A percentile compares a stretch with the other conserved stretches of the same genome.
phyloP scores from a whole-genome alignment of 1,284 basidiomycete genomes.

The Ustilago loliicola region DNA sequence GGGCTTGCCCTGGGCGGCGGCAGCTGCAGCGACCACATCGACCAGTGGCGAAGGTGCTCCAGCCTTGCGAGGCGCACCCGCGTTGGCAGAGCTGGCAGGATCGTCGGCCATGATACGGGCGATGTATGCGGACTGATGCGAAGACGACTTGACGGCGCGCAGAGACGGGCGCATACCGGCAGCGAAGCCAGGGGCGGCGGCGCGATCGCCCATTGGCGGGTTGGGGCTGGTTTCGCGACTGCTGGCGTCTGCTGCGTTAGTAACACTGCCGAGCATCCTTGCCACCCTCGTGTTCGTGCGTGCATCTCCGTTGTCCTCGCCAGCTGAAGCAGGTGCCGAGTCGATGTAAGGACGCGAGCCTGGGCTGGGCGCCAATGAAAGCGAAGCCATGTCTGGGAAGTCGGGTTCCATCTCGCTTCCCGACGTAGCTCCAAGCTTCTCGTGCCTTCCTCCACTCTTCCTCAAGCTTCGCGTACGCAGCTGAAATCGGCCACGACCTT shows the following conservation, averaged over 20 bases:
- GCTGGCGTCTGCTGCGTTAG: slow-evolving; percentile 27
- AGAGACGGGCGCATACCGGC: slow-evolving; percentile 34
- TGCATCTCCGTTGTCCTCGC: slow-evolving; percentile 49
- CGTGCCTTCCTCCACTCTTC: slow-evolving; percentile 38
- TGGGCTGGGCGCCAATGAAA: slow-evolving; percentile 41
- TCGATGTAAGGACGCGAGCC: slow-evolving; percentile 28
- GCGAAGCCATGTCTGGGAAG: slow-evolving; percentile 56
- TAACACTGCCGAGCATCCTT: slow-evolving; percentile 42
- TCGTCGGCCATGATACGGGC: slow-evolving; percentile 52
- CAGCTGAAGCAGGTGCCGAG: slow-evolving; percentile 46
- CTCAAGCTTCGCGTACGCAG: slow-evolving; percentile 41
- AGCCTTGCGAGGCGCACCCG: slow-evolving; percentile 18
- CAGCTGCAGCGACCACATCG: slow-evolving; percentile 26
- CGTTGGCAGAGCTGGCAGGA: slow-evolving; percentile 15
- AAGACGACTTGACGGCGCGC: slow-evolving; percentile 35
- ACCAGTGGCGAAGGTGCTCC: slow-evolving; percentile 33
- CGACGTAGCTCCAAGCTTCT: slow-evolving; percentile 49
- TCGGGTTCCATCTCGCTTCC: slow-evolving; percentile 58
- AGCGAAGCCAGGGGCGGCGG: slow-evolving; percentile 5
- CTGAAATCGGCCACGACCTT: slow-evolving; percentile 42
- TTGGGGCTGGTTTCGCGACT: slow-evolving; percentile 51
- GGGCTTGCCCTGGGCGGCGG: slow-evolving; percentile 31
- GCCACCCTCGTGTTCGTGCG: slow-evolving; percentile 33
- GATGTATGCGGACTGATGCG: slow-evolving; percentile 51
- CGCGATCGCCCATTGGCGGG: slow-evolving; percentile 20